phyloP scores from a whole-genome alignment of 192 early-diverging fungal genomes.

The Geranomyces michiganensis region DNA sequence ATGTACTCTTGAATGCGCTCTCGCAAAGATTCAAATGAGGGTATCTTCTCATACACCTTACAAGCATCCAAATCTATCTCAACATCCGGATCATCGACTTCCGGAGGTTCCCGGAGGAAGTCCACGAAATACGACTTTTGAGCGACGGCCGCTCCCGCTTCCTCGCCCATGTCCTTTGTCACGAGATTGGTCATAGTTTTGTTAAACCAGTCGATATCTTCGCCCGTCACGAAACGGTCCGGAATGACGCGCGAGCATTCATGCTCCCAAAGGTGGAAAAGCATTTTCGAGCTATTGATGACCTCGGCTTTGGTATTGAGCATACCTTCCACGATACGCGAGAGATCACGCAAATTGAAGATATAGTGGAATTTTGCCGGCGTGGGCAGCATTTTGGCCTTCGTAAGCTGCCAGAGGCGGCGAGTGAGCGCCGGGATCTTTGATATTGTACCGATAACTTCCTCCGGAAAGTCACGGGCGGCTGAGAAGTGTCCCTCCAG shows the following conservation, averaged over 20 bases:
- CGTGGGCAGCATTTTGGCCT: conserved; percentile 69
- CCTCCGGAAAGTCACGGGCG: conserved; percentile 55
- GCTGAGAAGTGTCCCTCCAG: conserved; percentile 66
- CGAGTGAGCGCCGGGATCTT: conserved; percentile 56
- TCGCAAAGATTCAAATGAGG: conserved; percentile 56
- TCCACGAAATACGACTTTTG: conserved; percentile 60
- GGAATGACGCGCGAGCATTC: conserved; percentile 65
- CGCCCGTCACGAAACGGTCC: conserved; percentile 60
- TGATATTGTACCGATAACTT: conserved; percentile 46
- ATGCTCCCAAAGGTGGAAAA: conserved; percentile 65
- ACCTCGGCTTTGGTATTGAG: conserved; percentile 57
- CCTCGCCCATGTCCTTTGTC: conserved; percentile 61
- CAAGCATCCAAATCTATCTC: conserved; percentile 62
- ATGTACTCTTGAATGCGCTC: conserved; percentile 60
- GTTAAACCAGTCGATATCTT: conserved; percentile 67
- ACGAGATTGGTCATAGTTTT: conserved; percentile 50
- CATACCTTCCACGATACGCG: conserved; percentile 66
- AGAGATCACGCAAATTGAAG: conserved; percentile 67
- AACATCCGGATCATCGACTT: conserved; percentile 63
- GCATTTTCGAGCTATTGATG: conserved; percentile 49
- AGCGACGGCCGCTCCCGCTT: conserved; percentile 40
- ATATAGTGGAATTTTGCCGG: conserved; percentile 73
- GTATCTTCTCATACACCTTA: conserved; percentile 67
- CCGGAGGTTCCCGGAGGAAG: conserved; percentile 64
- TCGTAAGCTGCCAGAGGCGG: conserved; percentile 63